Base-by-base conservation (phyloP, 768 basidiomycete species). In the Cantharellus cinnabarinus region DNA sequence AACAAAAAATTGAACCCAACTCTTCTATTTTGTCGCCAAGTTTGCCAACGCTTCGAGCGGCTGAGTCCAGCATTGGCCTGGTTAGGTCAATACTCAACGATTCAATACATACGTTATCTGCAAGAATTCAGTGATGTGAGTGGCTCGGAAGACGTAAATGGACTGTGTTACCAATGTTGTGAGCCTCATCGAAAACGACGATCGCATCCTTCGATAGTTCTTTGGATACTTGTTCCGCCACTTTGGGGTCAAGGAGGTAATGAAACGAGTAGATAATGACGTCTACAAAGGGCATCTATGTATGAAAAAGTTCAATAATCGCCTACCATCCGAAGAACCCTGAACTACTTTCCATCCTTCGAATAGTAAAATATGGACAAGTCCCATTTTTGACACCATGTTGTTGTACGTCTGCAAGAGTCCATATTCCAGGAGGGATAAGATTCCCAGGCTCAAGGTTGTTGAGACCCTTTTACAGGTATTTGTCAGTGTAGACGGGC, bases 181-280 rank as follows among this genome's bases (percentile, higher is more conserved):
- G 95, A 14, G 95, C 95, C 68, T 99, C 95, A 66, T 99, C 95
- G 66, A 99, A 99, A 1, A 99, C 95, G 42, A 99, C 91, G 58
- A 99, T 99, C 39, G 90, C 85, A 68, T 99, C 95, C 66, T 97
- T 98, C 4, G 86, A 88, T 72, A 99, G 76, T 69, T 99, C 95
- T 67, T 89, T 93, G 2, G 95, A 98, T 10, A 99, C 95, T 72
- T 98, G 93, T 65, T 98, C 95, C 0, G 95, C 95, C 48, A 99
- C 93, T 71, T 99, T 99, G 2, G 95, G 95, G 71, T 99, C 95
- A 39, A 99, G 79, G 39, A 99, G 76, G 69, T 99, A 99, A 70
- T 99, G 95, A 71, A 98, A 99, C 20, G 95, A 99, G 68, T 97
- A 99, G 70, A 99, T 98, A 70, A 99, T 81, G 65, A 98, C 77